Base-by-base conservation (phyloP, 805 yeast species). In the Teunomyces barrocoloradensis region DNA sequence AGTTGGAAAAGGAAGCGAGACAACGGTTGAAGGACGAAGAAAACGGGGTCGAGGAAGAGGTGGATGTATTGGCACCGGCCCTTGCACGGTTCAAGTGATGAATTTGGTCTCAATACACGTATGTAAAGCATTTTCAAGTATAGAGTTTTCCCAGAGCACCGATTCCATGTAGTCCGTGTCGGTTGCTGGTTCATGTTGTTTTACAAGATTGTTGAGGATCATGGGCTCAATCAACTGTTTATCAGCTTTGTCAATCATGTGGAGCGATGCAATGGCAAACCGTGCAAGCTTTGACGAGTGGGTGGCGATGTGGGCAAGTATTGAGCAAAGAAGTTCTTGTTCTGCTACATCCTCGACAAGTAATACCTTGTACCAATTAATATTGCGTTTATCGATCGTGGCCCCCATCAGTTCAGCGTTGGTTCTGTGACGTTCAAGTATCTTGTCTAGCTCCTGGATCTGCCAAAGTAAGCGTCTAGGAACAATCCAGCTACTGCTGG, bases 1-100 rank as follows among this genome's bases (percentile, higher is more conserved):
- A 79, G 61, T 77, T 75, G 56, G 97, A 92, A 67, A 87, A 89
- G 68, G 78, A 78, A 45, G 69, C 81, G 21, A 82, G 94, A 70
- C 73, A 77, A 63, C 76, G 79, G 66, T 73, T 71, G 49, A 61
- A 63, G 29, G 70, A 74, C 57, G 65, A 67, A 42, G 67, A 67
- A 30, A 65, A 68, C 50, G 82, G 89, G 48, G 55, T 64, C 3
- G 77, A 71, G 10, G 77, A 78, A 27, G 77, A 80, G 48, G 79
- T 79, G 52, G 85, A 82, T 53, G 70, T 66, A 18, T 65, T 79
- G 47, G 75, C 68, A n/a, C 68, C 68, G 27, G 82, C 80, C 4
- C 69, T 79, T 45, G 66, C 77, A 7, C 73, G 84, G 60, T 79
- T 79, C 53, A 67, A 63, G 30, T 75, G 64, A 54, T 17, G 21